Conservation (phyloP, 345 rosid genomes). For the Raphanus sativus region DNA sequence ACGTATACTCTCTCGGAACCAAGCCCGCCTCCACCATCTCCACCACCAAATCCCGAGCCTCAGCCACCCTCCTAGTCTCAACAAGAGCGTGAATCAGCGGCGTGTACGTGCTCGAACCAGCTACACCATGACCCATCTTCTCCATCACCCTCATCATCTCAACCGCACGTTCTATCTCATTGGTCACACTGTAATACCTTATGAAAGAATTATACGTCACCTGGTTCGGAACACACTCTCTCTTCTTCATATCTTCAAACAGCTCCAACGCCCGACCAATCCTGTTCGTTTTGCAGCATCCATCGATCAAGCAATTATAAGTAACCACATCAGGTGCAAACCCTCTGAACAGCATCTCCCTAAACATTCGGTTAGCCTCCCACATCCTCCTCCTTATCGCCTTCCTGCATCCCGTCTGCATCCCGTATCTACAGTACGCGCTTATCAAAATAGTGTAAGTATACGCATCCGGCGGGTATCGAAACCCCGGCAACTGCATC, state of each 20-base stretch:
- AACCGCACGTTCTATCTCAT: constrained; percentile 69
- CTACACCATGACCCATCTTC: constrained; percentile 60
- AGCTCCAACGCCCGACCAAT: constrained; percentile 77
- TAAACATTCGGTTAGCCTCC: constrained; percentile 86
- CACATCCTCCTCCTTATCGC: constrained; percentile 78
- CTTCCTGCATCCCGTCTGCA: constrained; percentile 83
- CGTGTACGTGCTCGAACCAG: constrained; percentile 68
- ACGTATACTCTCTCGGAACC: constrained; percentile 78
- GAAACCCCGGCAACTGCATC: constrained; percentile 85
- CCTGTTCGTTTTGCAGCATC: constrained; percentile 73
- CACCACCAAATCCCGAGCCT: constrained; percentile 62
- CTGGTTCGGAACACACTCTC: constrained; percentile 69
- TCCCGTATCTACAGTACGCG: constrained; percentile 66
- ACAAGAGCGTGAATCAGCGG: constrained; percentile 79
- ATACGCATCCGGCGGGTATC: constrained; percentile 63
- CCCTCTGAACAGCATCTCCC: constrained; percentile 78
- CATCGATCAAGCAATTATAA: constrained; percentile 85
- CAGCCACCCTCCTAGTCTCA: constrained; percentile 57
- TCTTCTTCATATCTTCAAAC: constrained; percentile 68
- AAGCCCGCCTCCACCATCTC: constrained; percentile 75
- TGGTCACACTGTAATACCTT: constrained; percentile 70
- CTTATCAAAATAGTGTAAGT: constrained; percentile 78
- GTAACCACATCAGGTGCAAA: constrained; percentile 82
- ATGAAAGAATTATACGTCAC: constrained; percentile 76
- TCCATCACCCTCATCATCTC: constrained; percentile 81